Percentiles rank a stretch among this genome's conserved stretches.
These are phyloP conservation scores for Calycina herbarum DNA, from an alignment of 2,329 filamentous ascomycete genomes.

Conservation along the genomic window DNA sequence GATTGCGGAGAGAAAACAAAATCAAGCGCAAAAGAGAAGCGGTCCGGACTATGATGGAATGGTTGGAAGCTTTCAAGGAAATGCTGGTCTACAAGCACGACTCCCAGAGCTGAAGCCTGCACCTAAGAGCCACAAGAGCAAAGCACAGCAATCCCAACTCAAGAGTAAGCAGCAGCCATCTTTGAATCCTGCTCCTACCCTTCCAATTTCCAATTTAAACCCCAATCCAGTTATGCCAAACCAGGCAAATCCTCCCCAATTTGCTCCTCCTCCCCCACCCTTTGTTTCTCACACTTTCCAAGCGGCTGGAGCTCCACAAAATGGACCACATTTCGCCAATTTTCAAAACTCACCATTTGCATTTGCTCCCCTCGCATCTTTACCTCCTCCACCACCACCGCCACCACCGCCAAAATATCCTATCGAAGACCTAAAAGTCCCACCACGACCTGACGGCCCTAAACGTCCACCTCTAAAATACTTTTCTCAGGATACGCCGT, in stretches of 20 bases:
- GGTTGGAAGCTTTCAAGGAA: slow-evolving; percentile 37
- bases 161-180: slow-evolving; percentile 42
- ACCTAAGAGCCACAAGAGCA: slow-evolving; percentile 67
- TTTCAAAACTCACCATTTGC: slow-evolving; percentile 47
- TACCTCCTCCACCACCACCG: slow-evolving; percentile 58
- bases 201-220: slow-evolving; percentile 17
- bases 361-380: slow-evolving; percentile 48
- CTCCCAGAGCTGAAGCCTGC: slow-evolving; percentile 74
- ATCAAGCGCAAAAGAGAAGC: slow-evolving; percentile 60
- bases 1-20: slow-evolving; percentile 72
- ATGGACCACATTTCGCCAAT: slow-evolving; percentile 38
- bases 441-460: slow-evolving; percentile 59
- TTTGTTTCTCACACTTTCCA: slow-evolving; percentile 37
- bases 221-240: slow-evolving; percentile 5
- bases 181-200: slow-evolving; percentile 36
- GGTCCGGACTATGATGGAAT: slow-evolving; percentile 38
- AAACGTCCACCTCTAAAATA: slow-evolving; percentile 77
- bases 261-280: slow-evolving; percentile 24
- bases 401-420: slow-evolving; percentile 87
- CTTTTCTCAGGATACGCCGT: slow-evolving; percentile 65
- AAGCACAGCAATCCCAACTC: slow-evolving; percentile 47
- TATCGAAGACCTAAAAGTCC: slow-evolving; percentile 87
- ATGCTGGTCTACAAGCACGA: slow-evolving; percentile 51
- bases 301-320: slow-evolving; percentile 33
- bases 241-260: slow-evolving; percentile 25